Conservation (phyloP, 2,329 filamentous ascomycete species). For the Aspergillus fructus region DNA sequence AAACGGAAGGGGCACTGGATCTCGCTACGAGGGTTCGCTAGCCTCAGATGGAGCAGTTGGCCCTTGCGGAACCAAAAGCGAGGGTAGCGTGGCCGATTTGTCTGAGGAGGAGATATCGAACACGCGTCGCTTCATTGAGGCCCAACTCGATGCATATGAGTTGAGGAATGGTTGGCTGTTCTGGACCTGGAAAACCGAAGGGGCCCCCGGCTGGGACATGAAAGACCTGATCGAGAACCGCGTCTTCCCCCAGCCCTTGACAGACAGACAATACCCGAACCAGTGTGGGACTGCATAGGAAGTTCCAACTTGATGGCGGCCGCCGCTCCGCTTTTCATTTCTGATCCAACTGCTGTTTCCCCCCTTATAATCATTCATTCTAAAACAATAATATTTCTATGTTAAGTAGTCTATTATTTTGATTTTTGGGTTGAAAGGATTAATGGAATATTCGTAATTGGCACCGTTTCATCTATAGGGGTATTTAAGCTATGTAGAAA, state of each 20-base stretch:
- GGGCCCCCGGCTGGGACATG: conserved; percentile 51
- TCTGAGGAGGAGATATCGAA: conserved; percentile 35
- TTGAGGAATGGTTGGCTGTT: conserved; percentile 47
- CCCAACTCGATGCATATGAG: conserved; percentile 48
- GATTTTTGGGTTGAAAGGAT: background rate
- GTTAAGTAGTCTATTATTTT: background rate
- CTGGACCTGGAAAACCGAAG: conserved; percentile 53
- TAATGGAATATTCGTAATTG: background rate
- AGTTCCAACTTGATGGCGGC: background rate
- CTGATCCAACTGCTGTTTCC: background rate
- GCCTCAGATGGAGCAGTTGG: conserved; percentile 50
- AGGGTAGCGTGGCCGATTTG: conserved; percentile 49
- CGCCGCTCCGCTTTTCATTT: background rate
- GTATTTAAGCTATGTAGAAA: conserved; percentile 20
- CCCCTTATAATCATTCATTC: background rate
- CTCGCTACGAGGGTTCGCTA: conserved; percentile 58
- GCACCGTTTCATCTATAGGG: conserved; percentile 9
- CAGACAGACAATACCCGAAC: conserved; percentile 31
- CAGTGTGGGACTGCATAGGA: conserved; percentile 25
- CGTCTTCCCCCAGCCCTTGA: conserved; percentile 49
- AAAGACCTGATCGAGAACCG: conserved; percentile 42
- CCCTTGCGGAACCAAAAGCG: conserved; percentile 53
- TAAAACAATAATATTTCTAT: background rate
- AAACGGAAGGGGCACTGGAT: conserved; percentile 59
- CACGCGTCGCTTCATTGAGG: conserved; percentile 46